A percentile compares a stretch with the other conserved stretches of the same genome.
Evolutionary conservation across 176 grass and related monocot species (phyloP).

Genomic region (Oryza coarctata): DNA sequence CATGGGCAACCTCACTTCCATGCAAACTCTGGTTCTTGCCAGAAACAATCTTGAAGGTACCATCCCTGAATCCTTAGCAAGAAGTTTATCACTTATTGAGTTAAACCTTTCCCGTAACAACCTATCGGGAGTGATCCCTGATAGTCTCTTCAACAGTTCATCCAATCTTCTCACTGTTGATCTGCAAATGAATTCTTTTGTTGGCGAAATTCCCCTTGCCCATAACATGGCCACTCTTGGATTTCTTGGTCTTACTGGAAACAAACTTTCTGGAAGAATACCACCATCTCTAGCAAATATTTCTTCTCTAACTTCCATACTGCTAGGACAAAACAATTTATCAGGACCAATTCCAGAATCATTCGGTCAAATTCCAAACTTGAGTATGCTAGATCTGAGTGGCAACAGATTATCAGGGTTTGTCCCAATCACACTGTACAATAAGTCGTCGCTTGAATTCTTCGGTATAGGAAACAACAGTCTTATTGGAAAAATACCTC

Average conservation of each 20-base stretch:
- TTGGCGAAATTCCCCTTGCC: slow-evolving; percentile 15
- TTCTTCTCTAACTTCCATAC: slow-evolving; percentile 16
- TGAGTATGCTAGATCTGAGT: neutral
- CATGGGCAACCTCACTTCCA: slow-evolving; percentile 24
- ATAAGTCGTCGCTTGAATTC: neutral
- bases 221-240: neutral
- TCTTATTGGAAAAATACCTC: slow-evolving; percentile 7
- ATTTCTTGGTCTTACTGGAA: neutral
- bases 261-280: no score
- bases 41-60: slow-evolving; percentile 14
- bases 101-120: slow-evolving; percentile 25
- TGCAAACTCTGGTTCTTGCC: slow-evolving; percentile 16
- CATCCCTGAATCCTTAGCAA: slow-evolving; percentile 23
- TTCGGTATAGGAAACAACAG: neutral
- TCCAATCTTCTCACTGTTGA: slow-evolving; percentile 15
- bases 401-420: neutral
- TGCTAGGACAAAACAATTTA: slow-evolving; percentile 21
- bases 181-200: neutral
- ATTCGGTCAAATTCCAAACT: slow-evolving; percentile 3
- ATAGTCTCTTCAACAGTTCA: slow-evolving; percentile 11
- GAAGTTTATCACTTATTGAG: neutral
- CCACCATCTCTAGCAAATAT: no score
- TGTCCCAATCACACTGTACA: slow-evolving; percentile 33
- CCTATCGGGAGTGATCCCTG: slow-evolving; percentile 23
- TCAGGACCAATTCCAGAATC: neutral